phyloP scores from a whole-genome alignment of 176 grass and related monocot genomes.

The Aegilops longissima region DNA sequence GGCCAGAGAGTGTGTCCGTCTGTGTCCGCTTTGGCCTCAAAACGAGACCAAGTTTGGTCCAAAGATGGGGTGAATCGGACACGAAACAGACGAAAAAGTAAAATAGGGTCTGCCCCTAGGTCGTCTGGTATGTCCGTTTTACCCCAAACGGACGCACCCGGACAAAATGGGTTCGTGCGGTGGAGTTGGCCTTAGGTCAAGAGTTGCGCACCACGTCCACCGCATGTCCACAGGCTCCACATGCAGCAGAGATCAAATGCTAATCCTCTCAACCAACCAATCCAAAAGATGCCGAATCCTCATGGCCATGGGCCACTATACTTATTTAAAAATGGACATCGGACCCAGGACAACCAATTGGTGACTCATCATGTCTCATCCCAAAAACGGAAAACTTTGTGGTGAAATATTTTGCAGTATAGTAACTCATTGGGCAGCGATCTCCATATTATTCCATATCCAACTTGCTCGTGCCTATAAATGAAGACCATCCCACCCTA shows the following conservation, averaged over 20 bases:
- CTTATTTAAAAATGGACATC: slow-evolving; percentile 34
- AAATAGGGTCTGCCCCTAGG: no score
- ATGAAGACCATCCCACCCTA: slow-evolving; percentile 23
- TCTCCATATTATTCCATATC: slow-evolving; percentile 10
- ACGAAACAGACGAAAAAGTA: no score
- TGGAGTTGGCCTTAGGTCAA: background rate
- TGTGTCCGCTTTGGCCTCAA: no score
- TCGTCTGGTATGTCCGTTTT: no score
- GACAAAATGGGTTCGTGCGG: no score
- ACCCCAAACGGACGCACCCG: no score
- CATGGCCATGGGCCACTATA: background rate
- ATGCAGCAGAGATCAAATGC: background rate
- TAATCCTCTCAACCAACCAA: slow-evolving; percentile 22
- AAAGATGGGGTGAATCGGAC: no score
- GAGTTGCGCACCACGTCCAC: background rate
- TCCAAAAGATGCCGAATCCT: slow-evolving; percentile 12
- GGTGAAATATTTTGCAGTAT: slow-evolving; percentile 24
- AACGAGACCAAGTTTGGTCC: no score
- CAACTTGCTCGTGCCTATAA: slow-evolving; percentile 48
- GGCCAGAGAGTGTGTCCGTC: no score
- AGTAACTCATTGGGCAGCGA: background rate
- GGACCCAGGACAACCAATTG: background rate
- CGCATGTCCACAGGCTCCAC: slow-evolving; percentile 4
- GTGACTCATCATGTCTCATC: slow-evolving; percentile 21
- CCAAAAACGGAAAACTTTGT: slow-evolving; percentile 39